These are phyloP conservation scores for Heterobasidion parviporum DNA, from an alignment of 1,284 basidiomycete species.

Conservation along the genomic window DNA sequence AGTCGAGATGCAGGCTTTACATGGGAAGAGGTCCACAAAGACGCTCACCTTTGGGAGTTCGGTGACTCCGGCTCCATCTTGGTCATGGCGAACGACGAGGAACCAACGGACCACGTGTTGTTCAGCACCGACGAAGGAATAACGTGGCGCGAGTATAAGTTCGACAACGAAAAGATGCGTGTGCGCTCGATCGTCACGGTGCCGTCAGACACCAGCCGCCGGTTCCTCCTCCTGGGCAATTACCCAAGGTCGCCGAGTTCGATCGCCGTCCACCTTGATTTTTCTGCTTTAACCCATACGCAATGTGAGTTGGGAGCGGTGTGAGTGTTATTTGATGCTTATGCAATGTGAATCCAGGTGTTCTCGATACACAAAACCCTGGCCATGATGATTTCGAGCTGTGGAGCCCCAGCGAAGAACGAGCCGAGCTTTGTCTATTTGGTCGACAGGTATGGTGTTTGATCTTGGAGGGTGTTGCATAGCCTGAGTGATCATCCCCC, in stretches of 20 bases:
- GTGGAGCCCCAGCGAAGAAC: slow-evolving; percentile 86
- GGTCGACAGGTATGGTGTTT: slow-evolving; percentile 61
- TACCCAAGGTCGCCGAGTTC: slow-evolving; percentile 43
- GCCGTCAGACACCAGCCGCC: slow-evolving; percentile 83
- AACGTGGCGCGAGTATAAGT: slow-evolving; percentile 84
- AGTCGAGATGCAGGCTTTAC: slow-evolving; percentile 95
- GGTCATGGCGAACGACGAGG: slow-evolving; percentile 92
- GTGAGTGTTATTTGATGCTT: background rate
- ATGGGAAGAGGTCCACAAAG: slow-evolving; percentile 98
- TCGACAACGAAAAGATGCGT: slow-evolving; percentile 68
- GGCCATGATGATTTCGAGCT: slow-evolving; percentile 87
- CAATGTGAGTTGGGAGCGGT: slow-evolving; percentile 50
- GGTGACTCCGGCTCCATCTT: slow-evolving; percentile 95
- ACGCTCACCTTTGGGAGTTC: slow-evolving; percentile 96
- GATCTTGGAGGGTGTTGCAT: background rate
- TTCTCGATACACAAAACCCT: slow-evolving; percentile 61
- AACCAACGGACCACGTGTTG: slow-evolving; percentile 81
- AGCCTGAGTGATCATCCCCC: background rate
- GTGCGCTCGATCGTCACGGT: slow-evolving; percentile 82
- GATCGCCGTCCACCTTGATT: slow-evolving; percentile 85
- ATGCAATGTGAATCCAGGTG: slow-evolving; percentile 36
- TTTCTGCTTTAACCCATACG: slow-evolving; percentile 65
- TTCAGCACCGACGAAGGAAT: slow-evolving; percentile 88
- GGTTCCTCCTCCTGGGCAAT: slow-evolving; percentile 82
- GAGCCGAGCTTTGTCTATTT: slow-evolving; percentile 75